Evolutionary conservation across 768 basidiomycete genomes (phyloP).

Genomic region (Boletus eberwhitei): DNA sequence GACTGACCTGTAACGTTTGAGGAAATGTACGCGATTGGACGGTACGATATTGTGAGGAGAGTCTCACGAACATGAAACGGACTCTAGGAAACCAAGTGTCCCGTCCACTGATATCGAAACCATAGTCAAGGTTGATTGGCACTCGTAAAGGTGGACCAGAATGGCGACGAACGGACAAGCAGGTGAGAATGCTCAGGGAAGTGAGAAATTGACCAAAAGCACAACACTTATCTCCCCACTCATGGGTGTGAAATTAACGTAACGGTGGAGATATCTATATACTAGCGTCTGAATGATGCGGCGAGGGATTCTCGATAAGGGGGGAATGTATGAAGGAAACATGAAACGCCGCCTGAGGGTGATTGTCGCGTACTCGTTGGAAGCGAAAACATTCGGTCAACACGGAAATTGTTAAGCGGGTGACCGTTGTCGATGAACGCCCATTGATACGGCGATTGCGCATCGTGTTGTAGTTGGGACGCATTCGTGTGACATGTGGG

Average conservation of each 20-base stretch:
- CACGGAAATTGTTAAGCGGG: slow-evolving; percentile 12
- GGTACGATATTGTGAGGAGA: not conserved
- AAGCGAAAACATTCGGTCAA: slow-evolving; percentile 1
- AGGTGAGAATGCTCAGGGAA: slow-evolving; percentile 5
- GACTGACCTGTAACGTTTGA: not conserved
- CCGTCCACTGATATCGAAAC: not conserved
- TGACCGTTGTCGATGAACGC: not conserved
- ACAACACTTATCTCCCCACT: slow-evolving; percentile 5
- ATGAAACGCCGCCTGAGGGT: slow-evolving; percentile 3
- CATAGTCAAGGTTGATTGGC: not conserved
- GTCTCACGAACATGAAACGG: not conserved
- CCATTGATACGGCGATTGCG: not conserved
- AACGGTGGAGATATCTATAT: not conserved
- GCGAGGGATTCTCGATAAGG: slow-evolving; percentile 3
- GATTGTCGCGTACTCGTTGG: slow-evolving; percentile 4
- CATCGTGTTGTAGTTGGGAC: not conserved
- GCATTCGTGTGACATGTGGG: slow-evolving; percentile 18
- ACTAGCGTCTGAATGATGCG: not conserved
- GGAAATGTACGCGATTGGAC: not conserved
- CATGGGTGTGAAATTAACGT: slow-evolving; percentile 15
- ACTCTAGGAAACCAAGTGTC: not conserved
- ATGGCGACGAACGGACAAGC: not conserved
- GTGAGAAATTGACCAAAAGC: not conserved
- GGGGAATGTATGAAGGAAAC: not conserved
- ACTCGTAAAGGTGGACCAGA: not conserved